Evolutionary conservation across 2,329 filamentous ascomycete genomes (phyloP).

Genomic region (Capronia coronata): DNA sequence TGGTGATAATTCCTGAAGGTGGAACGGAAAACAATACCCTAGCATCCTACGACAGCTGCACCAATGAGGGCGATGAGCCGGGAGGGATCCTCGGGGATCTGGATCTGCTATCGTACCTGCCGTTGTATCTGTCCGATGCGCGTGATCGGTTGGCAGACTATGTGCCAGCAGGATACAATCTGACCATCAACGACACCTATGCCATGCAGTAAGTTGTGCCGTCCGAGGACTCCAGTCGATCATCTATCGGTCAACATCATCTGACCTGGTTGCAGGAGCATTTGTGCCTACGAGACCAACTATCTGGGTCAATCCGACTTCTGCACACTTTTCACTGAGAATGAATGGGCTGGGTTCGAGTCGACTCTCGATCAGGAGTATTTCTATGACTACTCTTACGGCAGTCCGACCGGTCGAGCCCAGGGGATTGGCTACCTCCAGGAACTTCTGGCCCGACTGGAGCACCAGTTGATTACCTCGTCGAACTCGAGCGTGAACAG

Average conservation of each 20-base stretch:
- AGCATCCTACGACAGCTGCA: conserved; percentile 48
- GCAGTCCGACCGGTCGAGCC: conserved; percentile 47
- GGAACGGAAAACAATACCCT: conserved; percentile 49
- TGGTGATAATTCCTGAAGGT: conserved; percentile 48
- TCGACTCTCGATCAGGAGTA: conserved; percentile 49
- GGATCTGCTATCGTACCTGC: conserved; percentile 38
- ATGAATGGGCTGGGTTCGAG: conserved; percentile 52
- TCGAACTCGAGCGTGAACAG: conserved; percentile 50
- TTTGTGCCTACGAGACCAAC: conserved; percentile 51
- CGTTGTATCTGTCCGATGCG: conserved; percentile 42
- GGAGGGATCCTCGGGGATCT: conserved; percentile 39
- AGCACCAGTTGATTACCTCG: conserved; percentile 42
- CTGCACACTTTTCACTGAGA: conserved; percentile 49
- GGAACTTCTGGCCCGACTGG: conserved; percentile 46
- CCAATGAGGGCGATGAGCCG: conserved; percentile 30
- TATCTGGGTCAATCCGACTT: conserved; percentile 48
- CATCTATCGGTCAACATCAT: not conserved
- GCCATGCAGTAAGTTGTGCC: conserved; percentile 37
- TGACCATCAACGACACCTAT: conserved; percentile 48
- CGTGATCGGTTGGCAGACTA: conserved; percentile 43
- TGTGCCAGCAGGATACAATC: conserved; percentile 43
- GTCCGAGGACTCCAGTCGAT: too few relatives aligned
- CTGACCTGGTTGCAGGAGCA: conserved; percentile 35
- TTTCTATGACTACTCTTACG: conserved; percentile 42
- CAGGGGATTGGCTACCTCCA: conserved; percentile 50